A percentile compares a stretch with the other conserved stretches of the same genome.
Evolutionary conservation across 2,329 filamentous ascomycete species (phyloP).

Genomic region (Cladosporium sp.): DNA sequence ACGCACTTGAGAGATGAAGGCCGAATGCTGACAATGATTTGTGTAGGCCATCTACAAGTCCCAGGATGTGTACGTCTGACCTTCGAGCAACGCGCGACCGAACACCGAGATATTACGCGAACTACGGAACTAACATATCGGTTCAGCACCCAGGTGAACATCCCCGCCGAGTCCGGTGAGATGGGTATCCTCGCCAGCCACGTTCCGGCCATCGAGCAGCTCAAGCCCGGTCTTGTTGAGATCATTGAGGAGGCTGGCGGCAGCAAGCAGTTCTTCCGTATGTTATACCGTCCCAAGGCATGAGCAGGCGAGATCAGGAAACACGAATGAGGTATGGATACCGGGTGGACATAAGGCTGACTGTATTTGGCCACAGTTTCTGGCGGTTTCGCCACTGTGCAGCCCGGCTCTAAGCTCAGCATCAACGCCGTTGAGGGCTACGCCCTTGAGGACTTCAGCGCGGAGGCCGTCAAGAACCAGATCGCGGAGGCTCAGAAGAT

Average conservation of each 20-base stretch:
- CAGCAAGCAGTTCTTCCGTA: slow-evolving; percentile 98
- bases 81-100: slow-evolving; percentile 1
- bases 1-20: neutral
- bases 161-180: slow-evolving; percentile 94
- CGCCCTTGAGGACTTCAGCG: slow-evolving; percentile 91
- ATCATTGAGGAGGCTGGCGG: slow-evolving; percentile 85
- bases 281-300: slow-evolving; percentile 35
- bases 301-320: neutral
- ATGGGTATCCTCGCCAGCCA: slow-evolving; percentile 99
- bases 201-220: slow-evolving; percentile 97
- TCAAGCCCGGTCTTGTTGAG: slow-evolving; percentile 94
- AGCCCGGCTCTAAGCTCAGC: slow-evolving; percentile 90
- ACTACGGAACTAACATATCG: slow-evolving; percentile 17
- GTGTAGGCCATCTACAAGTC: slow-evolving; percentile 62
- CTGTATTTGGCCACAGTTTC: slow-evolving; percentile 56
- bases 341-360: slow-evolving; percentile 2
- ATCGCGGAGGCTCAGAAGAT: slow-evolving; percentile 95
- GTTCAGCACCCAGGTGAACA: slow-evolving; percentile 90
- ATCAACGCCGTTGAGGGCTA: slow-evolving; percentile 98
- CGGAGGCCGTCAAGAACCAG: slow-evolving; percentile 78
- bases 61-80: slow-evolving; percentile 58
- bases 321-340: slow-evolving; percentile 1
- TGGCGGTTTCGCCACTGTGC: slow-evolving; percentile 92
- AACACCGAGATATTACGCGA: slow-evolving; percentile 13
- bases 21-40: slow-evolving; percentile 18